Conservation (phyloP, 371 early-diverging fungal genomes). For the Actinomortierella wolfii region DNA sequence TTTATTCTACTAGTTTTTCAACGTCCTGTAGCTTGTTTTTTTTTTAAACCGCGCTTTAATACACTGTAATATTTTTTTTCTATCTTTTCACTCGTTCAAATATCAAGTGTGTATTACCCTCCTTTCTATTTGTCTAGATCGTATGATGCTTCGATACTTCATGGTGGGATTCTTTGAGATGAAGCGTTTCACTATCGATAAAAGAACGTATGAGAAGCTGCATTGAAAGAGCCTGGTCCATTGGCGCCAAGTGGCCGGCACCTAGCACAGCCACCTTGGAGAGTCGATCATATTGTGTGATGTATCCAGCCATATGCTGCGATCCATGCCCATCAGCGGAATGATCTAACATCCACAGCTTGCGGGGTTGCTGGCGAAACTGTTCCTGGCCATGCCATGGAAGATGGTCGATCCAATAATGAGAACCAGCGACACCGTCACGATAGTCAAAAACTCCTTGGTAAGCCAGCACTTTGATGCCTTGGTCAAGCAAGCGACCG, state of each 20-base stretch:
- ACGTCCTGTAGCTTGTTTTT: no score
- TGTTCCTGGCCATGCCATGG: slow-evolving; percentile 56
- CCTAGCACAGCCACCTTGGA: slow-evolving; percentile 55
- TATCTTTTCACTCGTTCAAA: no score
- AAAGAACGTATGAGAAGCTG: no score
- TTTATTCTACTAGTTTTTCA: no score
- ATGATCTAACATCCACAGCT: slow-evolving; percentile 16
- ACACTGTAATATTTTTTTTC: no score
- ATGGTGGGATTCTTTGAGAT: no score
- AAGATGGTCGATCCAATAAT: slow-evolving; percentile 61
- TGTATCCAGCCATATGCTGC: slow-evolving; percentile 60
- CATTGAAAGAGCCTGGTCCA: slow-evolving; percentile 48
- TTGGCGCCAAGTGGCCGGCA: slow-evolving; percentile 70
- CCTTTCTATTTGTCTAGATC: no score
- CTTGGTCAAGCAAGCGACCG: slow-evolving; percentile 48
- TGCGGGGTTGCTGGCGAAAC: slow-evolving; percentile 53
- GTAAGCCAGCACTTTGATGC: slow-evolving; percentile 34
- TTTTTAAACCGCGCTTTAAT: no score
- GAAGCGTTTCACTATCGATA: no score
- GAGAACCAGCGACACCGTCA: slow-evolving; percentile 63
- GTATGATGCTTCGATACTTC: no score
- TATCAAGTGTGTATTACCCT: no score
- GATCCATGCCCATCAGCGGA: neutral
- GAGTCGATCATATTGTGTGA: slow-evolving; percentile 49
- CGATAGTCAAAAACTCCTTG: slow-evolving; percentile 68